Conservation (phyloP, 768 basidiomycete genomes). For the Mycena capillaripes region DNA sequence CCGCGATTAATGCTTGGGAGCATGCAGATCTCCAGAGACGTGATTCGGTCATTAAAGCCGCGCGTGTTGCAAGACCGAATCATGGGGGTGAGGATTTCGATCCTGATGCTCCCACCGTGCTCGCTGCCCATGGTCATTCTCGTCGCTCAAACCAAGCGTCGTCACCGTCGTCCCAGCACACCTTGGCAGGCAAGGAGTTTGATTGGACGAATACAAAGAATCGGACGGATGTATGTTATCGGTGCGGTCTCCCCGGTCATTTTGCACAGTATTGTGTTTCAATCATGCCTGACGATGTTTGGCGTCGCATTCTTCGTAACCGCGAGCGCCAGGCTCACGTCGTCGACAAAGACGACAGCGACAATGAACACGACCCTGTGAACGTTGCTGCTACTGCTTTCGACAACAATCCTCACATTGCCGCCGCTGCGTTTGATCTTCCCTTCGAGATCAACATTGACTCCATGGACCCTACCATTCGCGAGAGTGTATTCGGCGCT, state of each 20-base stretch:
- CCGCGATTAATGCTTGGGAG: not conserved
- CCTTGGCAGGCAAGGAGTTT: not conserved
- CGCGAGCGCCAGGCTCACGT: not conserved
- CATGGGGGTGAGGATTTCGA: not conserved
- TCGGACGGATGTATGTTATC: constrained; percentile 3
- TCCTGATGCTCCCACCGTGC: no score
- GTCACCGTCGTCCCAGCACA: not conserved
- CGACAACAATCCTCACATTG: not conserved
- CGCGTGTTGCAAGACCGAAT: not conserved
- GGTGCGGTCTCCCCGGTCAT: constrained; percentile 15
- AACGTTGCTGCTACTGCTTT: no score
- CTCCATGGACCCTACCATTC: not conserved
- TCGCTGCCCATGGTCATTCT: not conserved
- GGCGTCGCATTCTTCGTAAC: not conserved
- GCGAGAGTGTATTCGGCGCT: not conserved
- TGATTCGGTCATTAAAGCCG: not conserved
- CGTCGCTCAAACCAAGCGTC: not conserved
- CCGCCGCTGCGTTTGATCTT: not conserved
- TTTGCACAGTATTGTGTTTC: constrained; percentile 15
- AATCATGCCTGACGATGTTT: constrained; percentile 5
- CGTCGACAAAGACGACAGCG: not conserved
- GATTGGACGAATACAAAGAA: constrained; percentile 21
- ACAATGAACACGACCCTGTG: not conserved
- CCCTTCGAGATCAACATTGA: not conserved
- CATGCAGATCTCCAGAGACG: not conserved